Evolutionary conservation across 805 yeast species (phyloP).

Genomic region (Lachancea waltii): DNA sequence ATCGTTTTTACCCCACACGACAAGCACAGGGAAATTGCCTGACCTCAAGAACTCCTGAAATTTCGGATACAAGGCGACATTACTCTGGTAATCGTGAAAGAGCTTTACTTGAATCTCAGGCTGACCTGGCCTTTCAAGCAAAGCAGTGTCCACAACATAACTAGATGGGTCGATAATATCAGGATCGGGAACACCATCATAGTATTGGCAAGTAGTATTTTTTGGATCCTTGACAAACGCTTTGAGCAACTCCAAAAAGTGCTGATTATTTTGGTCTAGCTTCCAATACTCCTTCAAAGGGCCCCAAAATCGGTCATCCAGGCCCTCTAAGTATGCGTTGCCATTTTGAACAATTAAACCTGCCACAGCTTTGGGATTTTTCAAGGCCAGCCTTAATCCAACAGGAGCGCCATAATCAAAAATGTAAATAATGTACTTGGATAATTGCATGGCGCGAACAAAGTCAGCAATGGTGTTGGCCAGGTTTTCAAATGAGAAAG

Average conservation of each 20-base stretch:
- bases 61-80: constrained; percentile 33
- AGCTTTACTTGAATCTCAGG: constrained; percentile 31
- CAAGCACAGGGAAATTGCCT: constrained; percentile 33
- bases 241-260: constrained; percentile 11
- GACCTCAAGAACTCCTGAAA: constrained; percentile 33
- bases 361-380: constrained; percentile 26
- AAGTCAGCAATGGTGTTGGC: constrained; percentile 32
- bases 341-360: constrained; percentile 39
- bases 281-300: constrained; percentile 34
- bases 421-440: constrained; percentile 32
- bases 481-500: constrained; percentile 31
- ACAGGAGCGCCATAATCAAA: constrained; percentile 44
- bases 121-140: constrained; percentile 25
- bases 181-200: constrained; percentile 26
- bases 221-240: constrained; percentile 18
- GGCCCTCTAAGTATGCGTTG: constrained; percentile 40
- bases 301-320: constrained; percentile 36
- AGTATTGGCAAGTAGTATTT: constrained; percentile 29
- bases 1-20: constrained; percentile 40
- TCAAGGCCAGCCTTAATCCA: constrained; percentile 35
- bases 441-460: constrained; percentile 23
- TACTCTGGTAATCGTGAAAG: constrained; percentile 34
- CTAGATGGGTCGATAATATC: constrained; percentile 31
- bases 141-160: constrained; percentile 28
- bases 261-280: constrained; percentile 15